phyloP scores from a whole-genome alignment of 176 grass and related monocot species.

The Phragmites australis region DNA sequence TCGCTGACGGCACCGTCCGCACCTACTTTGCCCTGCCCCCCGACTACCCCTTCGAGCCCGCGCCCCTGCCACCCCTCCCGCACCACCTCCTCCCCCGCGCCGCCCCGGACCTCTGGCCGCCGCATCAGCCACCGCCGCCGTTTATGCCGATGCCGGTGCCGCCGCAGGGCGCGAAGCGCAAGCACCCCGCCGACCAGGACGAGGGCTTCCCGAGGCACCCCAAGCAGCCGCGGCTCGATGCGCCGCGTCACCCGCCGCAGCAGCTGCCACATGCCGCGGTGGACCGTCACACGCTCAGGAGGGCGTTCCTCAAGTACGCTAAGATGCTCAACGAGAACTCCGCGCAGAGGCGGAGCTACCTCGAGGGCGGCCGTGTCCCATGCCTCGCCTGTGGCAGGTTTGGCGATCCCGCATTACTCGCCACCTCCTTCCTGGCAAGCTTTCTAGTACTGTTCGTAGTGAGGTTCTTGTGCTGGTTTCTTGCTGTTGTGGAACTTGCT shows the following conservation, averaged over 20 bases:
- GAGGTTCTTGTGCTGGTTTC: slow-evolving; percentile 42
- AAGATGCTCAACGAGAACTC: slow-evolving; percentile 77
- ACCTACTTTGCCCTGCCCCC: slow-evolving; percentile 72
- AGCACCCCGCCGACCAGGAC: slow-evolving; percentile 44
- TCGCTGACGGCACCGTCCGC: slow-evolving; percentile 59
- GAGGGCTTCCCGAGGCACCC: slow-evolving; percentile 55
- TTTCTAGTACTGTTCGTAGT: slow-evolving; percentile 44
- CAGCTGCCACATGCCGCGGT: slow-evolving; percentile 14
- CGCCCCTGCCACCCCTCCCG: slow-evolving; percentile 31
- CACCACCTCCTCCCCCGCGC: slow-evolving; percentile 37
- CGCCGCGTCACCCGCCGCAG: slow-evolving; percentile 25
- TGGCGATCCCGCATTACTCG: slow-evolving; percentile 45
- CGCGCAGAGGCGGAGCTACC: slow-evolving; percentile 58
- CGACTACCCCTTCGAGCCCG: slow-evolving; percentile 49
- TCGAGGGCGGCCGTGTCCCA: slow-evolving; percentile 62
- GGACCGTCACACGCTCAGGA: slow-evolving; percentile 54
- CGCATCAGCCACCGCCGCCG: slow-evolving; percentile 37
- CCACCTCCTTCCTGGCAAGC: slow-evolving; percentile 41
- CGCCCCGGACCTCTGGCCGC: slow-evolving; percentile 45
- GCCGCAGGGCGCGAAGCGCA: slow-evolving; percentile 51
- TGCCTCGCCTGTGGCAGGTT: slow-evolving; percentile 94
- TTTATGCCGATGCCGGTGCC: slow-evolving; percentile 20
- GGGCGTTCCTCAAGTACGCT: slow-evolving; percentile 76
- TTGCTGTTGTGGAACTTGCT: slow-evolving; percentile 36
- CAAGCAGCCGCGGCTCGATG: slow-evolving; percentile 65